A percentile compares a stretch with the other conserved stretches of the same genome.
Conservation (phyloP, 441 rosid genomes). For the Metrosideros polymorpha region DNA sequence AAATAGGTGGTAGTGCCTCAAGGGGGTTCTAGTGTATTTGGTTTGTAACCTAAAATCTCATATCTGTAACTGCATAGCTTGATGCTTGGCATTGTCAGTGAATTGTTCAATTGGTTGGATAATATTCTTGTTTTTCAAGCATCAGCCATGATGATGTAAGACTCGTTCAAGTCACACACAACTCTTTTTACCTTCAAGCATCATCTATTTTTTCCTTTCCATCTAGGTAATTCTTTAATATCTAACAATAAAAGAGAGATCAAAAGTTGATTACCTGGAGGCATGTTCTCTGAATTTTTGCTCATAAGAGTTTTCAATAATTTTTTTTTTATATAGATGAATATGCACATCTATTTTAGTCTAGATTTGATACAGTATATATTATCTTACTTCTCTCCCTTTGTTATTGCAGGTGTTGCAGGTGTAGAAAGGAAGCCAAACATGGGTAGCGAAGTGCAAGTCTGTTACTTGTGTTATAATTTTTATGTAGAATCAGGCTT, state of each 20-base stretch:
- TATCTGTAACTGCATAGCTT: neutral
- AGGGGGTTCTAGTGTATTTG: neutral
- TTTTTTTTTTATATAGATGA: neutral
- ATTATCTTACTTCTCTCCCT: neutral
- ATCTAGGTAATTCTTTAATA: neutral
- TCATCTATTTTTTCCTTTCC: neutral
- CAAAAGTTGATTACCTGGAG: neutral
- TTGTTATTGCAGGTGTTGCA: neutral
- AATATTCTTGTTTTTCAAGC: neutral
- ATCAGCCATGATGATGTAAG: neutral
- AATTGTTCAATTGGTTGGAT: neutral
- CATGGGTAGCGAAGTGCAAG: neutral
- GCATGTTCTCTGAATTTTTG: neutral
- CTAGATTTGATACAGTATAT: neutral
- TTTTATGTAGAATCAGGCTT: neutral
- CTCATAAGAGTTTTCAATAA: neutral
- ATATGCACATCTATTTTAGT: neutral
- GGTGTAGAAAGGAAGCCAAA: neutral
- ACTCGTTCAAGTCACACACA: neutral
- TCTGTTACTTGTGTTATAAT: neutral
- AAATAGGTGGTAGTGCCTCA: neutral
- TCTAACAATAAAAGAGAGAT: neutral
- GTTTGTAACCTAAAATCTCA: neutral
- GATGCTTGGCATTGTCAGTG: neutral
- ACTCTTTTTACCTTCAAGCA: neutral